Percentiles rank a stretch among this genome's conserved stretches.
Evolutionary conservation across 2,329 filamentous ascomycete genomes (phyloP).

Genomic region (Thermomyces lanuginosus): DNA sequence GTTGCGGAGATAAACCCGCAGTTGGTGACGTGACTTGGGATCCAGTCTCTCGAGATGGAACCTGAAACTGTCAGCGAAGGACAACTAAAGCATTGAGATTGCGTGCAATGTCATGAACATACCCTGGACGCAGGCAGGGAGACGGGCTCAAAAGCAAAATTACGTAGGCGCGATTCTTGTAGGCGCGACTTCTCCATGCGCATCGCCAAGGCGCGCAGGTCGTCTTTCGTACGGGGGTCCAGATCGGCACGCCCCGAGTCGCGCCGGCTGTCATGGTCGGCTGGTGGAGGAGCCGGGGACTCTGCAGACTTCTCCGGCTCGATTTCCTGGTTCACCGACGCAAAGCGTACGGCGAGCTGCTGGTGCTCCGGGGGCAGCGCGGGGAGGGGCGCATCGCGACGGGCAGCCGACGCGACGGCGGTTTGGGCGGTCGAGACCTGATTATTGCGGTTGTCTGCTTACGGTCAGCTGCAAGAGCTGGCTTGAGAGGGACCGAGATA

Average conservation of each 20-base stretch:
- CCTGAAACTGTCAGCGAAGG: slow-evolving; percentile 13
- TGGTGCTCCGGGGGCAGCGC: slow-evolving; percentile 6
- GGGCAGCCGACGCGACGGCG: slow-evolving; percentile 1
- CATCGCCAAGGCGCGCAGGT: slow-evolving; percentile 55
- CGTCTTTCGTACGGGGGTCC: slow-evolving; percentile 36
- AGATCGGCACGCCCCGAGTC: slow-evolving; percentile 12
- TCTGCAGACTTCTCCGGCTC: slow-evolving; percentile 30
- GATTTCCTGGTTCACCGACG: slow-evolving; percentile 55
- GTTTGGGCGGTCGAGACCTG: slow-evolving; percentile 1
- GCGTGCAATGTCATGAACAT: slow-evolving; percentile 12
- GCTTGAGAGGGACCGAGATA: background rate
- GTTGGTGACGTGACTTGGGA: too few species aligned
- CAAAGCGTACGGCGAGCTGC: slow-evolving; percentile 49
- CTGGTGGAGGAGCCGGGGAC: slow-evolving; percentile 4
- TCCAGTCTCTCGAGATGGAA: slow-evolving; percentile 33
- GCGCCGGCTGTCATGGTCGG: slow-evolving; percentile 4
- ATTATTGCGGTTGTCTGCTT: background rate
- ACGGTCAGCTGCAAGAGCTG: too few species aligned
- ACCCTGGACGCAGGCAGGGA: slow-evolving; percentile 51
- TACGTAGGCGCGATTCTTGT: slow-evolving; percentile 68
- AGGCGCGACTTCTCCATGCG: slow-evolving; percentile 58
- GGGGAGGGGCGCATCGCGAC: slow-evolving; percentile 1
- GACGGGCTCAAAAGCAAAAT: slow-evolving; percentile 78
- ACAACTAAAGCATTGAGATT: too few species aligned
- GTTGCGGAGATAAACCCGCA: slow-evolving; percentile 53